Base-by-base conservation (phyloP, 2,329 filamentous ascomycete genomes). In the Diaporthe citrichinensis region DNA sequence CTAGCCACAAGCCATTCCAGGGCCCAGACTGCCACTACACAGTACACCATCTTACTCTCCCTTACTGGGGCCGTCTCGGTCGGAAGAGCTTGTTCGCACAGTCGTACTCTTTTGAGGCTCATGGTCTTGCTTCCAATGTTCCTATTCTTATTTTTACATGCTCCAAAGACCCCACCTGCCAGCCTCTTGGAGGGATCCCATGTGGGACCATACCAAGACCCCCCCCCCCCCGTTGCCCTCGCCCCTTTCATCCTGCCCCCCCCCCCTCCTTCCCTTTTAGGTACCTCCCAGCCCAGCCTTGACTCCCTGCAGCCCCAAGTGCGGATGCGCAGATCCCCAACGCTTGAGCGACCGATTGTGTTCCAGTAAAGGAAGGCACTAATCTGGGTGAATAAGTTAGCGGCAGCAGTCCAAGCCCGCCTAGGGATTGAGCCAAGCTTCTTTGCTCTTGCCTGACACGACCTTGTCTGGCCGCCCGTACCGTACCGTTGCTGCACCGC, bases 391-490 rank as follows among this genome's bases (percentile, higher is more conserved):
- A 68, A 68, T 53, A 25, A 68, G 23, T 31, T 41, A 68, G 65
- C 23, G 65, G 65, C 65, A 53, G 44, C 46, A 53, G 65, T 20
- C 65, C 65, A 68, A 68, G 65, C 31, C 34, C 31, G 46, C 65
- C 65, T 68, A 68, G 65, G 65, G 65, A 68, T 68, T 68, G 46
- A 68, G 65, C 65, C 65, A 68, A 68, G 65, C 65, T 68, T 68
- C 46, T 68, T 39, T 23, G 46, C 65, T 39, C 31, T 68, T 68
- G 46, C 65, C 65, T 68, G 65, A 68, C 65, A 68, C 65, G 65
- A 68, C 25, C 46, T 25, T 68, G 62, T 34, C 62, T 49, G 41
- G 61, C 44, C 44, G 28, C 17, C 8, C 15, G 25, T 49, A 61
- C 34, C 58, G 23, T 61, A 61, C 39, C 17, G 15, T 20, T 65